A percentile compares a stretch with the other conserved stretches of the same genome.
Evolutionary conservation across 805 yeast species (phyloP).

Genomic region (Lipomyces chichibuensis): DNA sequence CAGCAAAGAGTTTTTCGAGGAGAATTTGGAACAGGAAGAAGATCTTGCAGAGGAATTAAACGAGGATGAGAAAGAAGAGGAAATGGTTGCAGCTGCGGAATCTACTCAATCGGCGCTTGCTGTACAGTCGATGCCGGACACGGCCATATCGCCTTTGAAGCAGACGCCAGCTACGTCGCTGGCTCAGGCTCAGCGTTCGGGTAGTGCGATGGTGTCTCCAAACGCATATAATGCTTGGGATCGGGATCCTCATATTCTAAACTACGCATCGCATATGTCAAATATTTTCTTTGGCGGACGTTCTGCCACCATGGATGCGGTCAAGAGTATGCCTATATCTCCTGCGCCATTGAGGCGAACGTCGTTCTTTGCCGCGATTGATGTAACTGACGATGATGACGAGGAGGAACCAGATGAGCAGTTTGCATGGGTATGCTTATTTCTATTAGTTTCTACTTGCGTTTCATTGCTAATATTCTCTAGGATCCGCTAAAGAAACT

Average conservation of each 20-base stretch:
- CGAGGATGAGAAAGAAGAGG: conserved; percentile 34
- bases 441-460: neutral
- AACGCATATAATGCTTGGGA: conserved; percentile 34
- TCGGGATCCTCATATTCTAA: conserved; percentile 24
- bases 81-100: conserved; percentile 7
- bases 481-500: conserved; percentile 33
- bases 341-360: conserved; percentile 11
- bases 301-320: neutral
- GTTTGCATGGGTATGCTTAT: conserved; percentile 14
- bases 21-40: conserved; percentile 7
- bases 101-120: conserved; percentile 1
- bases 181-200: neutral
- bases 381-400: neutral
- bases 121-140: conserved; percentile 3
- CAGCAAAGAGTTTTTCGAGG: neutral
- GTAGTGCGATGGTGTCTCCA: neutral
- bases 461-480: neutral
- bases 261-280: conserved; percentile 13
- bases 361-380: conserved; percentile 13
- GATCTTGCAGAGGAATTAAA: conserved; percentile 17
- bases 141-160: conserved; percentile 9
- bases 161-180: neutral
- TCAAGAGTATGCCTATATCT: neutral
- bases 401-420: conserved; percentile 10
- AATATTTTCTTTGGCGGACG: conserved; percentile 7